Conservation (phyloP, 176 grass and related monocot genomes). For the Carex scoparia region DNA sequence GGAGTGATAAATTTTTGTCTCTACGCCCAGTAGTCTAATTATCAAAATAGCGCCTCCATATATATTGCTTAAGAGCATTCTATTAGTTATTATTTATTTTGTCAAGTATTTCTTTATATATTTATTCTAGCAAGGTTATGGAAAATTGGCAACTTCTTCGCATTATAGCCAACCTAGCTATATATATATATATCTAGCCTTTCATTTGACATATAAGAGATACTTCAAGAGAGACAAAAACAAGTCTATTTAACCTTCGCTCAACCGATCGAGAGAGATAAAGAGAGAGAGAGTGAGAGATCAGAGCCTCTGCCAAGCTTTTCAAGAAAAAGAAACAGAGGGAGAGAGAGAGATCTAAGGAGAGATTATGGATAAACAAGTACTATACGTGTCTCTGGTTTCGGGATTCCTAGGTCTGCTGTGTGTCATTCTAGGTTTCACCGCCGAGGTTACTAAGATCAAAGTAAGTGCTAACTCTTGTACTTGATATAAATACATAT, state of each 20-base stretch:
- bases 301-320: no score
- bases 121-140: not conserved
- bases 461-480: slow-evolving; percentile 17
- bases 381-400: slow-evolving; percentile 17
- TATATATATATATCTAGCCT: not conserved
- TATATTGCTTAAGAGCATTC: no score
- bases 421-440: slow-evolving; percentile 16
- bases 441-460: slow-evolving; percentile 21
- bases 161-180: not conserved
- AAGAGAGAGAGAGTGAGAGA: not conserved
- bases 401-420: slow-evolving; percentile 3
- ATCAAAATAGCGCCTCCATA: no score
- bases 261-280: not conserved
- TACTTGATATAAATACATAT: not conserved
- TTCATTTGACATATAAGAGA: not conserved
- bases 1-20: no score
- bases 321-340: not conserved
- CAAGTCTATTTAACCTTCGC: not conserved
- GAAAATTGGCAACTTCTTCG: not conserved
- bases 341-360: not conserved
- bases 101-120: not conserved
- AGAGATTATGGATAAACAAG: slow-evolving; percentile 7
- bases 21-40: no score
- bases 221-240: not conserved
- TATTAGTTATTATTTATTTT: not conserved